These are phyloP conservation scores for Talaromyces funiculosus DNA, from an alignment of 2,329 filamentous ascomycete genomes.

Conservation along the genomic window DNA sequence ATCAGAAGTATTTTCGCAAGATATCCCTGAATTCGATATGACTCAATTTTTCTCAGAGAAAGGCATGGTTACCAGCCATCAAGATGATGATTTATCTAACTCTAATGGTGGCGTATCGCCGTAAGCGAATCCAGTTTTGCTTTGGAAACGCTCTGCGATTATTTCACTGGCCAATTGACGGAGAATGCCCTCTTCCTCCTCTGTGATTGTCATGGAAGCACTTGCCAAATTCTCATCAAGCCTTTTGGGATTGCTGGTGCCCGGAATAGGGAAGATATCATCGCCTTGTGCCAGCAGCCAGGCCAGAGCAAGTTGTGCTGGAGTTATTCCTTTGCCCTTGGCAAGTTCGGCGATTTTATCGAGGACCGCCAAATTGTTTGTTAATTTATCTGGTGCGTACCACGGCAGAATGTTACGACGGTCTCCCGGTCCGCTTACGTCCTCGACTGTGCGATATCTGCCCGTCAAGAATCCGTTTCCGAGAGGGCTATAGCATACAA, in stretches of 20 bases:
- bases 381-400: constrained; percentile 48
- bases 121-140: constrained; percentile 15
- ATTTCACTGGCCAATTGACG: background rate
- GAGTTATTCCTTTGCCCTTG: constrained; percentile 36
- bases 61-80: background rate
- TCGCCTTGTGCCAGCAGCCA: constrained; percentile 44
- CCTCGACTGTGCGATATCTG: constrained; percentile 40
- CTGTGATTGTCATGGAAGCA: background rate
- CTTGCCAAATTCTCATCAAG: constrained; percentile 36
- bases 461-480: constrained; percentile 53
- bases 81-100: background rate
- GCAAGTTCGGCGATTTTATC: constrained; percentile 43
- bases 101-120: constrained; percentile 16
- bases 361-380: constrained; percentile 46
- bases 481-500: constrained; percentile 56
- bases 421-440: constrained; percentile 44
- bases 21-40: background rate
- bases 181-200: background rate
- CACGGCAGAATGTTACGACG: constrained; percentile 40
- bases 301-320: constrained; percentile 45
- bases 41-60: background rate
- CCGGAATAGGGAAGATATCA: constrained; percentile 49
- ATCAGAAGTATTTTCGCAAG: background rate
- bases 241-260: constrained; percentile 32
- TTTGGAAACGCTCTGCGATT: constrained; percentile 17